These are phyloP conservation scores for Neodidymelliopsis sp. DNA, from an alignment of 2,329 filamentous ascomycete genomes.

Conservation along the genomic window DNA sequence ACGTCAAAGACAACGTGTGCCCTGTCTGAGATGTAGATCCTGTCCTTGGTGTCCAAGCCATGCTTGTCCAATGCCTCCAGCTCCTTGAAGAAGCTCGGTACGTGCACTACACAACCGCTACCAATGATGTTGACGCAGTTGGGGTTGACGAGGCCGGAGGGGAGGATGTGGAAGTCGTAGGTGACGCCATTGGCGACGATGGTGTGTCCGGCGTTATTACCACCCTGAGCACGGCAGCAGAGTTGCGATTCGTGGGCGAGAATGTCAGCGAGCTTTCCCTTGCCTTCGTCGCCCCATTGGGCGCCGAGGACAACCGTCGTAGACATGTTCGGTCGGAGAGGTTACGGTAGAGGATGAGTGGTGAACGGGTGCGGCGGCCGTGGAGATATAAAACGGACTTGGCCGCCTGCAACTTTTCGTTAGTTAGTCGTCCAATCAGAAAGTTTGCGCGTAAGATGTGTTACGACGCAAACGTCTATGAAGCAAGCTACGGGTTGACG, in stretches of 20 bases:
- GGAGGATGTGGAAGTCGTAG: constrained; percentile 52
- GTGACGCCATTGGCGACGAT: constrained; percentile 57
- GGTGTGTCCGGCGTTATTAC: constrained; percentile 64
- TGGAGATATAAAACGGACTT: constrained; percentile 30
- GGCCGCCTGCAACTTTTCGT: constrained; percentile 24
- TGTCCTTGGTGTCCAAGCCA: constrained; percentile 64
- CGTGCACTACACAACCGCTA: constrained; percentile 70
- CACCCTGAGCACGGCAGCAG: constrained; percentile 66
- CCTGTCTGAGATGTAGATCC: constrained; percentile 70
- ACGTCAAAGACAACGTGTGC: constrained; percentile 71
- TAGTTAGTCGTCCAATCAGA: constrained; percentile 28
- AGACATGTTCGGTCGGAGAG: constrained; percentile 46
- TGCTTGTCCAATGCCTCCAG: constrained; percentile 67
- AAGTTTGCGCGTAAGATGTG: constrained; percentile 29
- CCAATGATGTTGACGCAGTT: constrained; percentile 75
- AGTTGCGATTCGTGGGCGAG: constrained; percentile 61
- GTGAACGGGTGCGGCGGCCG: constrained; percentile 25
- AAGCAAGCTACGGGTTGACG: constrained; percentile 7
- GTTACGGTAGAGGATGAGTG: constrained; percentile 9
- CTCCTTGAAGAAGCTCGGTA: constrained; percentile 72
- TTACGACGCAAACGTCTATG: constrained; percentile 18
- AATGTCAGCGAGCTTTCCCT: constrained; percentile 68
- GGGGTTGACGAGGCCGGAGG: constrained; percentile 75
- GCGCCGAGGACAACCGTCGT: constrained; percentile 66
- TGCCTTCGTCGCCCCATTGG: constrained; percentile 68